Evolutionary conservation across 768 basidiomycete species (phyloP), one percentile per base, ranked within the genome.

Genomic region (Lactarius sanguifluus): DNA sequence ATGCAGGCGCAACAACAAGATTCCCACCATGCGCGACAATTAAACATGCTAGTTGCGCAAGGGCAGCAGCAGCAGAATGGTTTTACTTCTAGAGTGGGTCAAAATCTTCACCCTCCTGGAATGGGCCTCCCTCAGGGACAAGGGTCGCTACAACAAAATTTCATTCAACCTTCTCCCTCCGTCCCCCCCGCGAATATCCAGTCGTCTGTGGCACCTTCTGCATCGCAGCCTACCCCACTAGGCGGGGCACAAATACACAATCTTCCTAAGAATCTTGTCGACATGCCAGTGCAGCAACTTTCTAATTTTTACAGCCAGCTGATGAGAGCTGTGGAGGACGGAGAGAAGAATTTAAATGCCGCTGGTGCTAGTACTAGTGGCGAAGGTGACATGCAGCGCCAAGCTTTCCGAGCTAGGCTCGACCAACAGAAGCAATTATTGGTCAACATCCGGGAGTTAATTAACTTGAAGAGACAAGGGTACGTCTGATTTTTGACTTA

Each of bases 51-150:
- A 40, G 57, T 59, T n/a, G n/a, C n/a, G 23, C 66, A 63, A 30
- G 32, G 10, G 36, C 62, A 67, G 25, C 66, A 67, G 9, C 66
- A 41, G 9, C 66, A 54, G 50, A 64, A 67, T 16, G 41, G 50
- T 43, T 47, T 67, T 40, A 36, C 38, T n/a, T 50, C 65, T 45
- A 62, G 62, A 36, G 28, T 40, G 20, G 66, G 57, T 38, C 66
- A 67, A 67, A 63, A 59, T 30, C 28, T 59, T 54, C 57, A 63
- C 30, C 47, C 65, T 20, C 23, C 62, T 56, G 66, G 62, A 43
- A 55, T 67, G 61, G 52, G 57, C 32, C 62, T 64, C 28, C n/a
- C 62, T 23, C 62, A 43, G 20, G 66, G 66, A 59, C 66, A 59
- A 55, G 62, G 57, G 1, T 47, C 66, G 2, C 58, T 67, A 5